These are phyloP conservation scores for Eucalyptus marginata DNA, from an alignment of 345 rosid species.

Conservation along the genomic window DNA sequence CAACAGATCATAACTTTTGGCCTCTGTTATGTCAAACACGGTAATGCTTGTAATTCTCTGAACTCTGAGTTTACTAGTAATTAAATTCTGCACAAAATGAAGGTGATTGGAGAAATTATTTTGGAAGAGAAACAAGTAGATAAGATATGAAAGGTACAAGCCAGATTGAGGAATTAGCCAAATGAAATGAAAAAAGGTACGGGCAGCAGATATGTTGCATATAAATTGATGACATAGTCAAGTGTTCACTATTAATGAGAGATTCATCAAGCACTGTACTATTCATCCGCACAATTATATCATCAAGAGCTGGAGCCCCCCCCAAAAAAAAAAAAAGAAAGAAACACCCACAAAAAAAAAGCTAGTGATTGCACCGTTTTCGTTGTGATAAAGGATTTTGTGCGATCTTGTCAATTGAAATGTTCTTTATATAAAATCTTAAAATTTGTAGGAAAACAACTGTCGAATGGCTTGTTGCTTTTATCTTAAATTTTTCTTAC, in stretches of 20 bases:
- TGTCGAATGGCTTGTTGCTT: rapidly evolving
- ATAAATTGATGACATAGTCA: neutral
- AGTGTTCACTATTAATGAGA: neutral
- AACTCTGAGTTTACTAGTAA: slow-evolving; percentile 72
- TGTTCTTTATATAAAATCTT: no score
- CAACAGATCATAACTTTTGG: slow-evolving; percentile 46
- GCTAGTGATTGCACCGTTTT: no score
- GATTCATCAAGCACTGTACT: neutral
- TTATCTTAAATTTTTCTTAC: neutral
- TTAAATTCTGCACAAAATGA: slow-evolving; percentile 46
- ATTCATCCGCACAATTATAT: neutral
- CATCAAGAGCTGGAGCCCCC: neutral
- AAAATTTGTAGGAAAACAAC: neutral
- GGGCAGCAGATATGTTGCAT: neutral
- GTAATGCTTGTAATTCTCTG: slow-evolving; percentile 61
- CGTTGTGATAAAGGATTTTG: no score
- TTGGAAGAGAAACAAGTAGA: neutral
- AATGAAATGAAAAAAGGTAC: neutral
- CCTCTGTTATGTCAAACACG: slow-evolving; percentile 54
- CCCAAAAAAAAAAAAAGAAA: rapidly evolving
- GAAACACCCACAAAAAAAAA: no score
- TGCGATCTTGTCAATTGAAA: no score
- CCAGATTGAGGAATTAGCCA: neutral
- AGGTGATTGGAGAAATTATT: neutral
- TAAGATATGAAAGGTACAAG: neutral